Base-by-base conservation (phyloP, 306 rosid genomes). In the Quercus mongolica region DNA sequence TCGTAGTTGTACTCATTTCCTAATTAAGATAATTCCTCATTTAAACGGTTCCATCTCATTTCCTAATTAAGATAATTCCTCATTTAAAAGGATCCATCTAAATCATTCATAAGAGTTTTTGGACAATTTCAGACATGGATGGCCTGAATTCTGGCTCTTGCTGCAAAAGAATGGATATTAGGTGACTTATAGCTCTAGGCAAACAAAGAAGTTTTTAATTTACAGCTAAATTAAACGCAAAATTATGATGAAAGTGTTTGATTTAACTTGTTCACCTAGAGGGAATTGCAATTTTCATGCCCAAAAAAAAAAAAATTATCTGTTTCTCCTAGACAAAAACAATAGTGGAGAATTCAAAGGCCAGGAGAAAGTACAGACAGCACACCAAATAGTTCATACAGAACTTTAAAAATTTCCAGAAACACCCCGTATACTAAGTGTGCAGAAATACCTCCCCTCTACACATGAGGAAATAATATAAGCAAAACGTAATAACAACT, bases 131-230 rank as follows among this genome's bases (percentile, higher is more conserved):
- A 6, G 94, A 89, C 84, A 93, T 91, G 5, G 91, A 91, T 23
- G 97, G 97, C 75, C 97, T 88, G 76, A 93, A 95, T 85, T 95
- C 96, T 4, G 99, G 97, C 83, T 95, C 97, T 18, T 80, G 86
- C 98, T 93, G 91, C 55, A 85, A 81, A 11, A 57, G 81, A 41
- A 70, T 56, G 30, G 31, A 73, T 38, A 38, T 38, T 38, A 75
- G 51, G 56, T 54, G 12, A 73, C 25, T 78, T 31, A 3, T 14
- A 67, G 54, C 44, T 38, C 44, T 38, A 38, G 44, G 10, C 44
- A 38, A 38, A 38, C 44, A 62, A n/a, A 76, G 19, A 75, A 31
- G 23, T 18, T 30, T 12, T 17, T n/a, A 17, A 65, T 17, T 30
- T 11, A 15, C 18, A 30, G 11, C 46, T 67, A 8, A 35, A 67